These are phyloP conservation scores for Phytophthora brassicae DNA, from an alignment of 352 stramenopile species.

Conservation along the genomic window DNA sequence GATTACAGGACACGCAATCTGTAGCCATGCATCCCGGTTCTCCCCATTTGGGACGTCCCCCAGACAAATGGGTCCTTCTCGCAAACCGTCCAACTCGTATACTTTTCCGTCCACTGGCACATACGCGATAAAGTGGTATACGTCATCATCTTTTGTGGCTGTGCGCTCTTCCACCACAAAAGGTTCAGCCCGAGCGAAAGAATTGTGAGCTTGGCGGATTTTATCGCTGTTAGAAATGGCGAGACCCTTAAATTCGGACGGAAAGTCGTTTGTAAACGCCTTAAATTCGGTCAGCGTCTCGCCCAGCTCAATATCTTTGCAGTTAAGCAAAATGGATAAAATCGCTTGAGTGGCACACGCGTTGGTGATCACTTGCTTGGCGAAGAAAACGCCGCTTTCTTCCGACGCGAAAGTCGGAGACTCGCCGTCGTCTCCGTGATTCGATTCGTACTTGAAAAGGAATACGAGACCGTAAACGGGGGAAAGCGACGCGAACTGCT, in stretches of 20 bases:
- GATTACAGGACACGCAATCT: constrained; percentile 90
- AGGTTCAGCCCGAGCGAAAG: constrained; percentile 74
- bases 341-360: constrained; percentile 97
- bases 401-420: constrained; percentile 26
- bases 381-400: constrained; percentile 91
- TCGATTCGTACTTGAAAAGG: constrained; percentile 93
- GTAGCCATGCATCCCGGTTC: constrained; percentile 76
- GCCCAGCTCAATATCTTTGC: constrained; percentile 61
- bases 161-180: constrained; percentile 82
- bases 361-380: constrained; percentile 96
- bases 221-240: constrained; percentile 88
- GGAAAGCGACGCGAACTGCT: constrained; percentile 65
- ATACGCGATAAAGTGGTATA: constrained; percentile 98
- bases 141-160: constrained; percentile 88
- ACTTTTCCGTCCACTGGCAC: constrained; percentile 87
- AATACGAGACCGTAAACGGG: constrained; percentile 95
- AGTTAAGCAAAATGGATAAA: constrained; percentile 95
- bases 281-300: constrained; percentile 76
- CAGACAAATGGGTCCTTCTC: constrained; percentile 88
- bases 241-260: constrained; percentile 78
- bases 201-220: constrained; percentile 86
- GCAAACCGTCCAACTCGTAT: constrained; percentile 96
- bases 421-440: constrained; percentile 42
- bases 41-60: constrained; percentile 45
- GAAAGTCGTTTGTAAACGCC: constrained; percentile 77